Evolutionary conservation across 495 filamentous ascomycete species (phyloP), one percentile per base, ranked within the genome.

Genomic region (Rostrohypoxylon terebratum): DNA sequence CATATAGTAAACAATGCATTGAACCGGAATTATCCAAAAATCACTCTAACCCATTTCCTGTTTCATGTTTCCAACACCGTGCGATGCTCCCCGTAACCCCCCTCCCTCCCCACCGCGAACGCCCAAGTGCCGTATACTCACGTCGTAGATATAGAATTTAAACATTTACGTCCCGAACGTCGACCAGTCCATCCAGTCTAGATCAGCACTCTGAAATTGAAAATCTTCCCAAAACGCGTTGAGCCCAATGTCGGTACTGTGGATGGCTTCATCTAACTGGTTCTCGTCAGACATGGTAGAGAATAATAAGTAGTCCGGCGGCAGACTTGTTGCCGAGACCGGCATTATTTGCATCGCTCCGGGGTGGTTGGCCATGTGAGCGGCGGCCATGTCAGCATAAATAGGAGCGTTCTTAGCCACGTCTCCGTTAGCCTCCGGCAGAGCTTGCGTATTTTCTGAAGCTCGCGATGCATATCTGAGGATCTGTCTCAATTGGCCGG

Each of bases 101-200:
- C 13, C n/a, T n/a, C n/a, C n/a, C n/a, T n/a, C n/a, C n/a, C n/a
- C n/a, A n/a, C n/a, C 42, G 44, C 28, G 2, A 70, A 74, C 71
- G 58, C 71, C 71, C n/a, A 66, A 69, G 50, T 68, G 44, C 70
- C 65, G 23, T 64, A 23, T 48, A 21, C 11, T 57, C 60, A 36
- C 28, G 50, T 10, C 10, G 40, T 45, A 65, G 31, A 59, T 42
- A 38, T 63, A 23, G 13, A 74, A 59, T 58, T 58, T 63, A 21
- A 70, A 74, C 66, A 66, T 48, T 60, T 45, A 73, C 6, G 71
- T 66, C 14, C 71, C 63, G 47, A 77, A 78, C 8, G 76, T 77
- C 20, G 74, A 74, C 76, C 76, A 78, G 47, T 78, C 76, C 76
- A 78, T 78, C 76, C 76, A 78, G 38, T 78, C 76, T 61, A 78